Percentiles rank a stretch among this genome's conserved stretches.
phyloP scores from a whole-genome alignment of 495 filamentous ascomycete species.

The Thermothielavioides terrestris region DNA sequence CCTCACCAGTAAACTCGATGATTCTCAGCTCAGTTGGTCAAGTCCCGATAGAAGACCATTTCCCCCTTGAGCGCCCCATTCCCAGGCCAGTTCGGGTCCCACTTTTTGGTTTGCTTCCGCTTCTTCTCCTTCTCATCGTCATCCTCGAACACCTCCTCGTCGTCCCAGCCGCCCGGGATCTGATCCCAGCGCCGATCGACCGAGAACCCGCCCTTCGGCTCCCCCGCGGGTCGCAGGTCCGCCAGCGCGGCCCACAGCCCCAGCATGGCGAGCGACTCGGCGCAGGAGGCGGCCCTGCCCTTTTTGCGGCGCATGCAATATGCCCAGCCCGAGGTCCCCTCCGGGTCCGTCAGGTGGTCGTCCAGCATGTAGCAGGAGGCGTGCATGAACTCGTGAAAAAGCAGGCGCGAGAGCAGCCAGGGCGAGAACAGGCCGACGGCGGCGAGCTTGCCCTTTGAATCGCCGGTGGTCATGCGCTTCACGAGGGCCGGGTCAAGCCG shows the following conservation, averaged over 20 bases:
- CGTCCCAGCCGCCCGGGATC: background rate
- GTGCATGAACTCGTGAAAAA: slow-evolving; percentile 10
- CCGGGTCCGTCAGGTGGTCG: background rate
- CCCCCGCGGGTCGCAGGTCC: background rate
- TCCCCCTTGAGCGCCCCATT: background rate
- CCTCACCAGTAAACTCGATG: too few species aligned
- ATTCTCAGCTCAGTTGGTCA: too few species aligned
- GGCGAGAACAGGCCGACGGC: too few species aligned
- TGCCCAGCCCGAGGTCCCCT: background rate
- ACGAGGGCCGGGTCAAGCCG: background rate
- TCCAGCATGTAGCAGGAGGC: background rate
- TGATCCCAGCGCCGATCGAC: background rate
- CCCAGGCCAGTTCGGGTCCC: background rate
- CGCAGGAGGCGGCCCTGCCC: background rate
- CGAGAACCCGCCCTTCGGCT: background rate
- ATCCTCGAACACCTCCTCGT: background rate
- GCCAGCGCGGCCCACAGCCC: slow-evolving; percentile 2
- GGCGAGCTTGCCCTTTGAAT: background rate
- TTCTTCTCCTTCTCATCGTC: background rate
- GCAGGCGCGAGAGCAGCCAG: background rate
- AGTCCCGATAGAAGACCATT: background rate
- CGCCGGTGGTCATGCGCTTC: background rate
- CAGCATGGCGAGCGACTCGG: slow-evolving; percentile 1
- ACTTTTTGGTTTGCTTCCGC: background rate
- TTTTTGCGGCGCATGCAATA: slow-evolving; percentile 6